Evolutionary conservation across 2,329 filamentous ascomycete species (phyloP).

Genomic region (Emericellopsis atlantica): DNA sequence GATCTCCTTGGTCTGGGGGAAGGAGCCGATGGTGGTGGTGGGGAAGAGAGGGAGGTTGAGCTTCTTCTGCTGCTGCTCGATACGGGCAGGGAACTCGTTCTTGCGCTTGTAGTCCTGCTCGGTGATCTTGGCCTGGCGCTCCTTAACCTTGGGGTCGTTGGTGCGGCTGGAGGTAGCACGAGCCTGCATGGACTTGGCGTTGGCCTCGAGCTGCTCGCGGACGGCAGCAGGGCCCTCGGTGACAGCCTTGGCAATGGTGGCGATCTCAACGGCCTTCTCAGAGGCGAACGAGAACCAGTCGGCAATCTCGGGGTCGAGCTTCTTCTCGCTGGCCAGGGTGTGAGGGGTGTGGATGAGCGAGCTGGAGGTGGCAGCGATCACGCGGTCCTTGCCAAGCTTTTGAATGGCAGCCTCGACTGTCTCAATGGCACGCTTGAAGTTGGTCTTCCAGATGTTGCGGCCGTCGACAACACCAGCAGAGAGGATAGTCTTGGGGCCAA

Average conservation of each 20-base stretch:
- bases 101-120: slow-evolving; percentile 82
- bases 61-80: slow-evolving; percentile 78
- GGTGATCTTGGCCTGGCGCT: slow-evolving; percentile 81
- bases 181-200: slow-evolving; percentile 85
- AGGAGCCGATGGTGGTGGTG: slow-evolving; percentile 97
- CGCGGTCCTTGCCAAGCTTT: slow-evolving; percentile 92
- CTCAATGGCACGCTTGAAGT: slow-evolving; percentile 93
- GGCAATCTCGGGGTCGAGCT: slow-evolving; percentile 80
- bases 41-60: slow-evolving; percentile 95
- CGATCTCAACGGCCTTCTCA: slow-evolving; percentile 87
- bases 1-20: slow-evolving; percentile 99
- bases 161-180: slow-evolving; percentile 87
- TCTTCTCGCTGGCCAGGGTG: slow-evolving; percentile 97
- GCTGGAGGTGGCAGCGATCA: slow-evolving; percentile 92
- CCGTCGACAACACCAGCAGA: slow-evolving; percentile 96
- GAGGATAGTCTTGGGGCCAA: slow-evolving; percentile 80
- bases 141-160: slow-evolving; percentile 96
- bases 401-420: slow-evolving; percentile 79
- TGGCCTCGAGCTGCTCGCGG: slow-evolving; percentile 82
- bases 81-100: slow-evolving; percentile 75
- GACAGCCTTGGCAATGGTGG: slow-evolving; percentile 91
- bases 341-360: slow-evolving; percentile 97
- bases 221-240: slow-evolving; percentile 84
- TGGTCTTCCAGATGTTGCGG: slow-evolving; percentile 99
- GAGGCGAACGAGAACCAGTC: slow-evolving; percentile 98